phyloP scores from a whole-genome alignment of 1,139 yeast genomes.

The Blastobotrys buckinghamii region DNA sequence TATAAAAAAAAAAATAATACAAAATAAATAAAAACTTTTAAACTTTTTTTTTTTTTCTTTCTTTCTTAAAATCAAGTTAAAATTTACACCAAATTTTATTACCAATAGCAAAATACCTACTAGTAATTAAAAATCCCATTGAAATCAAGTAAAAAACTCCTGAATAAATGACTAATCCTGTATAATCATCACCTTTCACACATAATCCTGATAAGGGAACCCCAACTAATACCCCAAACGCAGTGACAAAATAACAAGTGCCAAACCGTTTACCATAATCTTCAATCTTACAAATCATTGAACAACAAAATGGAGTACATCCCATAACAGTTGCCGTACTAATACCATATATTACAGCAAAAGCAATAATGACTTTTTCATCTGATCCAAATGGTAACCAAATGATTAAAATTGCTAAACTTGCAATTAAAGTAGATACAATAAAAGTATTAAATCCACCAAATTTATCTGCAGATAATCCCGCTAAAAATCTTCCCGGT shows the following conservation, averaged over 20 bases:
- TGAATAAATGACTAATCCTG: slow-evolving; percentile 36
- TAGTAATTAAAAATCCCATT: slow-evolving; percentile 27
- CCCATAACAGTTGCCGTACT: slow-evolving; percentile 46
- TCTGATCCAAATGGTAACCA: slow-evolving; percentile 52
- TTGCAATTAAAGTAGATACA: slow-evolving; percentile 39
- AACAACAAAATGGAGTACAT: slow-evolving; percentile 47
- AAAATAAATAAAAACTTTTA: background rate
- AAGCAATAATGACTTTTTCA: slow-evolving; percentile 38
- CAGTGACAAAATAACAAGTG: slow-evolving; percentile 41
- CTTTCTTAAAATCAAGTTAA: no score
- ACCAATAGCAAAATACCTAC: slow-evolving; percentile 38
- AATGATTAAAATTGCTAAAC: slow-evolving; percentile 37
- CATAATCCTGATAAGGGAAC: slow-evolving; percentile 49
- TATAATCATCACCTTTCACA: slow-evolving; percentile 36
- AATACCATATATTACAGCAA: slow-evolving; percentile 48
- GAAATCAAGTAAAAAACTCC: slow-evolving; percentile 35
- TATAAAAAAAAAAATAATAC: background rate
- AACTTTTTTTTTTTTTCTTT: no score
- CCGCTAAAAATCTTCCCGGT: slow-evolving; percentile 54
- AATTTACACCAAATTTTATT: slow-evolving; percentile 19
- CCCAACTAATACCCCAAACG: slow-evolving; percentile 42
- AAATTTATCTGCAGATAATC: slow-evolving; percentile 45
- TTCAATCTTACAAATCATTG: slow-evolving; percentile 43
- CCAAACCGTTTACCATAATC: slow-evolving; percentile 49
- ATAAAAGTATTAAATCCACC: slow-evolving; percentile 56